Percentiles rank a stretch among this genome's conserved stretches.
phyloP scores from a whole-genome alignment of 768 basidiomycete species.

The Tulasnella sp. region DNA sequence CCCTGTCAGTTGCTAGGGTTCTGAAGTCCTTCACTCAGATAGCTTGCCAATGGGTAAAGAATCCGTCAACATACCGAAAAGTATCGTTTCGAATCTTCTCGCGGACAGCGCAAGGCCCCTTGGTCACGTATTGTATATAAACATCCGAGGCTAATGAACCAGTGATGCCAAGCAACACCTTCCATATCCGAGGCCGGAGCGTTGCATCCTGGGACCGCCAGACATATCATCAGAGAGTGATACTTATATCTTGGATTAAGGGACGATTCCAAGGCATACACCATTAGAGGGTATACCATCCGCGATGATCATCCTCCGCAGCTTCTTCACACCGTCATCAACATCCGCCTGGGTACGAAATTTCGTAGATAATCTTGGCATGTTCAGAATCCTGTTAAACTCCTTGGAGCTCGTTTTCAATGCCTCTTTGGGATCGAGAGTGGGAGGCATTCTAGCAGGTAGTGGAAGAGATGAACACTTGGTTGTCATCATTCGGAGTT shows the following conservation, averaged over 20 bases:
- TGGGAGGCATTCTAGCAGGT: too few relatives aligned
- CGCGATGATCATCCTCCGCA: slow-evolving; percentile 77
- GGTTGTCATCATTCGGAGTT: too few relatives aligned
- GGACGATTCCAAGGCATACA: slow-evolving; percentile 35
- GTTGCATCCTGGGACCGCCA: slow-evolving; percentile 48
- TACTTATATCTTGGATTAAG: background rate
- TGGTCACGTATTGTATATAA: slow-evolving; percentile 65
- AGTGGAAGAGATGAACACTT: too few relatives aligned
- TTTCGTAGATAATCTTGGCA: slow-evolving; percentile 53
- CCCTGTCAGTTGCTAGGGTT: slow-evolving; percentile 89
- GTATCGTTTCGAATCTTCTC: slow-evolving; percentile 96
- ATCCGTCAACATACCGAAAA: slow-evolving; percentile 74
- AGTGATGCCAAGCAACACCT: slow-evolving; percentile 75
- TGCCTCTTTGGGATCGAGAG: background rate
- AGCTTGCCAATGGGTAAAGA: background rate
- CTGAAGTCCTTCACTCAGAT: slow-evolving; percentile 28
- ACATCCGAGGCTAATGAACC: slow-evolving; percentile 56
- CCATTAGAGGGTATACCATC: slow-evolving; percentile 75
- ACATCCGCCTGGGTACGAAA: slow-evolving; percentile 52
- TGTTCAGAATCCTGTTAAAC: slow-evolving; percentile 69
- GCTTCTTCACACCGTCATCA: slow-evolving; percentile 75
- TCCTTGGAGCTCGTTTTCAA: slow-evolving; percentile 39
- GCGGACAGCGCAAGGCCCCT: slow-evolving; percentile 76
- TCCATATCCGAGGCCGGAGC: slow-evolving; percentile 90
- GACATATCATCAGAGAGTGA: background rate